Evolutionary conservation across 192 early-diverging fungal species (phyloP).

Genomic region (Mortierella claussenii): DNA sequence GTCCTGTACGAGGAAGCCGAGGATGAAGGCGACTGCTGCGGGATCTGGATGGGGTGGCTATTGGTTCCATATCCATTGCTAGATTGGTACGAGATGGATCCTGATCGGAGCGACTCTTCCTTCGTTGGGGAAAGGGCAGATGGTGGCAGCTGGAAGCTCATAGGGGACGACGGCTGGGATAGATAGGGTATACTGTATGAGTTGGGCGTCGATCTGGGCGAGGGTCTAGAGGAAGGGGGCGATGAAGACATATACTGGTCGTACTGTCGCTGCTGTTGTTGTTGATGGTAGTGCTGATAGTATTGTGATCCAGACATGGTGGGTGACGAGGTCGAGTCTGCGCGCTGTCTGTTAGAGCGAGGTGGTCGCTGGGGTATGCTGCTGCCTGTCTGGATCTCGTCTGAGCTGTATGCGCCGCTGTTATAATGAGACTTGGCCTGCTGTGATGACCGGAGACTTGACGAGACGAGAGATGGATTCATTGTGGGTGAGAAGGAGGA

Average conservation of each 20-base stretch:
- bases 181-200: slow-evolving; percentile 21
- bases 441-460: slow-evolving; percentile 31
- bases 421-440: slow-evolving; percentile 1
- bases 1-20: slow-evolving; percentile 20
- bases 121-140: slow-evolving; percentile 28
- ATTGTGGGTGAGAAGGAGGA: slow-evolving; percentile 1
- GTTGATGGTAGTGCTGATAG: slow-evolving; percentile 32
- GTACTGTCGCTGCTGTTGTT: slow-evolving; percentile 25
- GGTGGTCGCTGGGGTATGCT: slow-evolving; percentile 34
- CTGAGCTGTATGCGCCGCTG: slow-evolving; percentile 27
- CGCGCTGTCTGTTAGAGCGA: slow-evolving; percentile 18
- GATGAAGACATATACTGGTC: slow-evolving; percentile 31
- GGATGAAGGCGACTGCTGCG: neutral
- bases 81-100: slow-evolving; percentile 26
- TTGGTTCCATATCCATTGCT: neutral
- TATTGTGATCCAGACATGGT: slow-evolving; percentile 37
- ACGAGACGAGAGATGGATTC: slow-evolving; percentile 9
- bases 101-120: slow-evolving; percentile 33
- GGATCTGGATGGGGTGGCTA: slow-evolving; percentile 28
- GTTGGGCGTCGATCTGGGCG: slow-evolving; percentile 33
- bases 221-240: slow-evolving; percentile 18
- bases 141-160: slow-evolving; percentile 44
- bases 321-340: slow-evolving; percentile 28
- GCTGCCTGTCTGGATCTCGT: slow-evolving; percentile 26
- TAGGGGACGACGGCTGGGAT: slow-evolving; percentile 38